These are phyloP conservation scores for Neonectria magnoliae DNA, from an alignment of 2,329 filamentous ascomycete genomes.

Conservation along the genomic window DNA sequence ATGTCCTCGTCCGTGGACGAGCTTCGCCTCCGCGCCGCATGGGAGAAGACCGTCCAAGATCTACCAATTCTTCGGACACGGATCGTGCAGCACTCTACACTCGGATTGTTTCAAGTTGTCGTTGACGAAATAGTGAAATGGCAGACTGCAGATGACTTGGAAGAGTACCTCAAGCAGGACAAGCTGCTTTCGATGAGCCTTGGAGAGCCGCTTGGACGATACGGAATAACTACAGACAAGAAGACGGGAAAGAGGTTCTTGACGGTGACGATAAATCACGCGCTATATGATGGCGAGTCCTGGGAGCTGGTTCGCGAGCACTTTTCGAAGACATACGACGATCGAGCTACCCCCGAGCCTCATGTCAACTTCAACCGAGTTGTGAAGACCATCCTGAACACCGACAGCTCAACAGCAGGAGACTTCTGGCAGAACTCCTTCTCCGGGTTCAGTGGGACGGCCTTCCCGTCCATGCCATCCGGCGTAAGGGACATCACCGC, in stretches of 20 bases:
- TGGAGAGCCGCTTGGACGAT: constrained; percentile 53
- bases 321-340: background rate
- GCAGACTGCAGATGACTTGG: constrained; percentile 36
- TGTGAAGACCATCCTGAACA: background rate
- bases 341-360: background rate
- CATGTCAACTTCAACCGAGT: background rate
- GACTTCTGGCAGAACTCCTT: background rate
- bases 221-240: constrained; percentile 49
- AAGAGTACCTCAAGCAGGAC: constrained; percentile 50
- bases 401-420: background rate
- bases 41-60: constrained; percentile 12
- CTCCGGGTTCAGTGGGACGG: background rate
- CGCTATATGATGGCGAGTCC: constrained; percentile 57
- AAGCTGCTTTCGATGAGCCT: constrained; percentile 49
- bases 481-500: background rate
- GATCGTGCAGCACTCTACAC: constrained; percentile 53
- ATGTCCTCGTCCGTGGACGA: constrained; percentile 13
- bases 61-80: constrained; percentile 55
- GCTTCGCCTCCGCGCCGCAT: constrained; percentile 21
- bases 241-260: constrained; percentile 25
- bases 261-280: constrained; percentile 52
- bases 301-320: background rate
- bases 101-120: constrained; percentile 57
- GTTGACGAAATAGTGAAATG: constrained; percentile 50
- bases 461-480: background rate